Percentiles rank a stretch among this genome's conserved stretches.
Conservation (phyloP, 2,329 filamentous ascomycete genomes). For the Neurospora sp. region DNA sequence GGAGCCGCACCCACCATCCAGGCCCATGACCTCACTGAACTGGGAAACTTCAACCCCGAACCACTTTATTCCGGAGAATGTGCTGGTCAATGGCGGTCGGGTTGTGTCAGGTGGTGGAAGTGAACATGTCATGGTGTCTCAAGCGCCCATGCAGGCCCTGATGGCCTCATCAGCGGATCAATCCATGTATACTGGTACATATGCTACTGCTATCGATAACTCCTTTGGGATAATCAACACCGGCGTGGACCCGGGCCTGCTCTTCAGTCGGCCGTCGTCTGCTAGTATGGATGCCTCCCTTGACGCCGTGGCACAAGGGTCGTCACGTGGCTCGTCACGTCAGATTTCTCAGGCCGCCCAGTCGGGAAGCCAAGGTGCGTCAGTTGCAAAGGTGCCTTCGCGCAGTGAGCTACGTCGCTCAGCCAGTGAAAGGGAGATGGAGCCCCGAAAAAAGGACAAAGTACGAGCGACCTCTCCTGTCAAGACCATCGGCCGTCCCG, state of each 20-base stretch:
- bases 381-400: constrained; percentile 21
- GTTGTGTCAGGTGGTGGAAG: constrained; percentile 26
- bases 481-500: constrained; percentile 37
- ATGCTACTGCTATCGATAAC: constrained; percentile 36
- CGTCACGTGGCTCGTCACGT: constrained; percentile 9
- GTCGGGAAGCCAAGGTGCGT: constrained; percentile 14
- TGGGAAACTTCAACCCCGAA: constrained; percentile 47
- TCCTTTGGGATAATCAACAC: constrained; percentile 39
- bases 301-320: constrained; percentile 20
- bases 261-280: constrained; percentile 44
- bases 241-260: constrained; percentile 46
- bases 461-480: constrained; percentile 39
- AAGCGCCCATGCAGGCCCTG: constrained; percentile 32
- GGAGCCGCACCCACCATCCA: constrained; percentile 14
- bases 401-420: constrained; percentile 34
- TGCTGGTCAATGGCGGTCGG: constrained; percentile 22
- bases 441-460: constrained; percentile 33
- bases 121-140: constrained; percentile 40
- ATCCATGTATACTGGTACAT: constrained; percentile 31
- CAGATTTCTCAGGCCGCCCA: constrained; percentile 9
- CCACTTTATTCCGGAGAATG: constrained; percentile 37
- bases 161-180: constrained; percentile 28
- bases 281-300: constrained; percentile 34
- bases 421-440: constrained; percentile 33
- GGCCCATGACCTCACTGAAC: constrained; percentile 40